Percentiles rank a stretch among this genome's conserved stretches.
phyloP scores from a whole-genome alignment of 306 rosid genomes.

The Quercus bicolor region DNA sequence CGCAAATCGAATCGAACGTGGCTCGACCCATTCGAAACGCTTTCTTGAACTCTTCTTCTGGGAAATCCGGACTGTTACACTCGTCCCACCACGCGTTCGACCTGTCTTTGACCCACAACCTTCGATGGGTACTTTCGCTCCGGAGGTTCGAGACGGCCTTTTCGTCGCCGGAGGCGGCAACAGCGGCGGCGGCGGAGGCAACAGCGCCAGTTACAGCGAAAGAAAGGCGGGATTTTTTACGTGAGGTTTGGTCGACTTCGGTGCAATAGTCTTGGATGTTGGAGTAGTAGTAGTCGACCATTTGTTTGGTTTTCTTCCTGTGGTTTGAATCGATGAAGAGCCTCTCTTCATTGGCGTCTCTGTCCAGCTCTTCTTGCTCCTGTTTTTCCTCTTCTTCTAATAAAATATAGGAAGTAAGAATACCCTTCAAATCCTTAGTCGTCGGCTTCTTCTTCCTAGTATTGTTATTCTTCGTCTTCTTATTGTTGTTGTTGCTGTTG shows the following conservation, averaged over 20 bases:
- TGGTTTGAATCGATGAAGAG: slow-evolving; percentile 38
- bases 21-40: slow-evolving; percentile 81
- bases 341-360: slow-evolving; percentile 44
- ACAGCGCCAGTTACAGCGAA: slow-evolving; percentile 32
- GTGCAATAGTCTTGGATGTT: slow-evolving; percentile 39
- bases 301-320: slow-evolving; percentile 49
- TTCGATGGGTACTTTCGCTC: slow-evolving; percentile 38
- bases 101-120: slow-evolving; percentile 94
- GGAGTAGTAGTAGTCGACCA: slow-evolving; percentile 44
- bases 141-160: neutral
- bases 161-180: slow-evolving; percentile 21
- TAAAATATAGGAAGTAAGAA: slow-evolving; percentile 47
- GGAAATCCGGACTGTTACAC: slow-evolving; percentile 73
- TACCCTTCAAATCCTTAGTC: slow-evolving; percentile 44
- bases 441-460: no score
- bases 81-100: slow-evolving; percentile 99
- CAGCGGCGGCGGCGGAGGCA: neutral
- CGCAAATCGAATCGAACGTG: slow-evolving; percentile 78
- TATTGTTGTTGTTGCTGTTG: neutral
- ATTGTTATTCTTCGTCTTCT: no score
- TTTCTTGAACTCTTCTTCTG: slow-evolving; percentile 76
- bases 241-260: slow-evolving; percentile 40
- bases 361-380: slow-evolving; percentile 37
- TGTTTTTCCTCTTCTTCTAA: slow-evolving; percentile 59
- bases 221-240: slow-evolving; percentile 43